Percentiles rank a stretch among this genome's conserved stretches.
Evolutionary conservation across 2,329 filamentous ascomycete genomes (phyloP).

Genomic region (Nectriaceae sp.): DNA sequence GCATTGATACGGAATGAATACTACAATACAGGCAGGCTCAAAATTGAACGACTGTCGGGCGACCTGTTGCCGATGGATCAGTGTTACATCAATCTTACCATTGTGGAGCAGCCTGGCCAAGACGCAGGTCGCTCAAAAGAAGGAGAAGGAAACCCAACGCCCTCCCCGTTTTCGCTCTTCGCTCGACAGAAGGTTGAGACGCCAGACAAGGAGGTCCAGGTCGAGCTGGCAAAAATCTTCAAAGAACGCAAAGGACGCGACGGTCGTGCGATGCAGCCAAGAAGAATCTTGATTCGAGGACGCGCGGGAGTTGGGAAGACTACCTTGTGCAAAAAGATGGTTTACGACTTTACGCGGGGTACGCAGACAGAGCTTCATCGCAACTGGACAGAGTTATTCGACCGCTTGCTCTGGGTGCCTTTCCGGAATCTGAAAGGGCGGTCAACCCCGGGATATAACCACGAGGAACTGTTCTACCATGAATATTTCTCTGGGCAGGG

Average conservation of each 20-base stretch:
- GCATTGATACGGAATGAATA: slow-evolving; percentile 22
- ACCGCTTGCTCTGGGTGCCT: slow-evolving; percentile 42
- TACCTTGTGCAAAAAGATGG: slow-evolving; percentile 44
- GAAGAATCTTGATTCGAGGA: slow-evolving; percentile 38
- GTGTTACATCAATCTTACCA: slow-evolving; percentile 43
- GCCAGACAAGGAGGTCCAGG: slow-evolving; percentile 18
- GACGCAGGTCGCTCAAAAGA: slow-evolving; percentile 1
- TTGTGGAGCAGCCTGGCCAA: slow-evolving; percentile 29
- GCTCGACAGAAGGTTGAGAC: slow-evolving; percentile 30
- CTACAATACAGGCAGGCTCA: slow-evolving; percentile 27
- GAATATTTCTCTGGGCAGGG: slow-evolving; percentile 29
- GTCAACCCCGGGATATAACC: slow-evolving; percentile 16
- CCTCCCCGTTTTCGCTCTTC: slow-evolving; percentile 11
- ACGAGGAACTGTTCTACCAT: slow-evolving; percentile 26
- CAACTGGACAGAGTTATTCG: slow-evolving; percentile 28
- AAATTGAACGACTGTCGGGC: slow-evolving; percentile 38
- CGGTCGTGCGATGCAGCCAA: slow-evolving; percentile 18
- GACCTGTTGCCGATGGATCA: slow-evolving; percentile 33
- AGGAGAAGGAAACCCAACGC: slow-evolving; percentile 4
- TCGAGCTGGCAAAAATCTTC: slow-evolving; percentile 31
- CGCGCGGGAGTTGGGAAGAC: slow-evolving; percentile 42
- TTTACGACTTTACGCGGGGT: slow-evolving; percentile 34
- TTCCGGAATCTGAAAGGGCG: slow-evolving; percentile 35
- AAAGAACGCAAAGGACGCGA: slow-evolving; percentile 19
- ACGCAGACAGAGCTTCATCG: slow-evolving; percentile 9